Conservation (phyloP, 2,329 filamentous ascomycete genomes). For the Aspergillus melleus region DNA sequence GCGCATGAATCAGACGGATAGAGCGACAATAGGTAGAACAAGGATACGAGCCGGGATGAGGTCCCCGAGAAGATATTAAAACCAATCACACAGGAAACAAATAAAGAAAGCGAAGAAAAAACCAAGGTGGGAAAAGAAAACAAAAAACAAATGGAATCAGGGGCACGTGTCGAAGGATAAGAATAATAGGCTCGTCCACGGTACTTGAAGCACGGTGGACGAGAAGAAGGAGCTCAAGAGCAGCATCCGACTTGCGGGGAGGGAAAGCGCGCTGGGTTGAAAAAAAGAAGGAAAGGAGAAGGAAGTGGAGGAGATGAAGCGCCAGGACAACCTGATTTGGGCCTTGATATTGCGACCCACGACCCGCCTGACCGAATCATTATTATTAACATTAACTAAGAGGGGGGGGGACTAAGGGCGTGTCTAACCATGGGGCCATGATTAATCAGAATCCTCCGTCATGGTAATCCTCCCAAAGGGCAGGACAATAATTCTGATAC, state of each 20-base stretch:
- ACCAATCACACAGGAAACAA: background rate
- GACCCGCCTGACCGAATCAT: constrained; percentile 20
- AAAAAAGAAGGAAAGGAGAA: constrained; percentile 9
- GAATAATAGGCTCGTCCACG: constrained; percentile 32
- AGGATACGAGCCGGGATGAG: background rate
- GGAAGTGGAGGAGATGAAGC: background rate
- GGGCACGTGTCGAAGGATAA: constrained; percentile 15
- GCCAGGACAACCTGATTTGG: constrained; percentile 15
- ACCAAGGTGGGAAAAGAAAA: constrained; percentile 1
- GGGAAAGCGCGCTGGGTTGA: constrained; percentile 11
- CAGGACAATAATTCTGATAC: too few relatives aligned
- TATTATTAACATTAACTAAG: constrained; percentile 1
- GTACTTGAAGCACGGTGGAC: constrained; percentile 32
- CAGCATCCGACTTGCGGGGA: constrained; percentile 31
- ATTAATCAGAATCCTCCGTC: background rate
- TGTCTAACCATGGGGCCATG: background rate
- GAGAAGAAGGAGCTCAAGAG: constrained; percentile 27
- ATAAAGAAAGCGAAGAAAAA: constrained; percentile 3
- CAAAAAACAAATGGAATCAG: constrained; percentile 5
- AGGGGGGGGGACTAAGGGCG: constrained; percentile 3
- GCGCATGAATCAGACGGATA: constrained; percentile 7
- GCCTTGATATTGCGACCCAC: constrained; percentile 15
- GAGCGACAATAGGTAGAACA: background rate
- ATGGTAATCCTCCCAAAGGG: background rate
- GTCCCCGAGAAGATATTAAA: background rate